Evolutionary conservation across 139 green algal genomes (phyloP).

Genomic region (Pycnococcus provasolii): DNA sequence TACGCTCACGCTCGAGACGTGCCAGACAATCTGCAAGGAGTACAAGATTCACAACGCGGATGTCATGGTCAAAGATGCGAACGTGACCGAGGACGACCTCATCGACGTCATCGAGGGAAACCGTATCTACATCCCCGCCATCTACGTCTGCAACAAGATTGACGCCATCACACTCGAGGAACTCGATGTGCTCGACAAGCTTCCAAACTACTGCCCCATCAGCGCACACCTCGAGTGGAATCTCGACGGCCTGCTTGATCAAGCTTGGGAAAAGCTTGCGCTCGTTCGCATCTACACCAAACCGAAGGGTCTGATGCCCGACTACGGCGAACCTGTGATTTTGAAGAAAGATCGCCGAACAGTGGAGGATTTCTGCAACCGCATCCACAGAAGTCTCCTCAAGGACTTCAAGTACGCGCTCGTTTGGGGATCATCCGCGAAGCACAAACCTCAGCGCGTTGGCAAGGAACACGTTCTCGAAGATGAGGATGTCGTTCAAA

Average conservation of each 20-base stretch:
- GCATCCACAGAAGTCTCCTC: slow-evolving; percentile 61
- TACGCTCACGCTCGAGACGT: slow-evolving; percentile 8
- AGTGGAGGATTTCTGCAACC: slow-evolving; percentile 93
- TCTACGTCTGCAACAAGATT: slow-evolving; percentile 98
- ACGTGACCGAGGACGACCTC: slow-evolving; percentile 57
- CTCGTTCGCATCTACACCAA: slow-evolving; percentile 58
- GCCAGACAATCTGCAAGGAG: slow-evolving; percentile 42
- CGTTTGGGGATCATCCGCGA: slow-evolving; percentile 19
- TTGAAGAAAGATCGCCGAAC: slow-evolving; percentile 37
- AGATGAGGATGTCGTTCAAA: slow-evolving; percentile 95
- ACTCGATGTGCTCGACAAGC: slow-evolving; percentile 70
- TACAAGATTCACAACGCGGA: slow-evolving; percentile 92
- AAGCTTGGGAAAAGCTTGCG: slow-evolving; percentile 92
- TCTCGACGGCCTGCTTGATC: slow-evolving; percentile 73
- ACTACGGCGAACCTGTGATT: slow-evolving; percentile 85
- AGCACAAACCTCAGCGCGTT: slow-evolving; percentile 71
- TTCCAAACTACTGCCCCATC: slow-evolving; percentile 95
- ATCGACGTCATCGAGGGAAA: slow-evolving; percentile 95
- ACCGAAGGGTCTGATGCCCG: slow-evolving; percentile 73
- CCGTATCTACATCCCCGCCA: slow-evolving; percentile 84
- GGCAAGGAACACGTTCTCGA: slow-evolving; percentile 85
- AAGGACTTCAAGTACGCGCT: slow-evolving; percentile 92
- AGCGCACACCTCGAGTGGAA: slow-evolving; percentile 44
- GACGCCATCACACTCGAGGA: slow-evolving; percentile 84
- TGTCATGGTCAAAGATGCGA: slow-evolving; percentile 51